Percentiles rank a stretch among this genome's conserved stretches.
Evolutionary conservation across 106 monocot species (phyloP).

Genomic region (Vanilla planifolia): DNA sequence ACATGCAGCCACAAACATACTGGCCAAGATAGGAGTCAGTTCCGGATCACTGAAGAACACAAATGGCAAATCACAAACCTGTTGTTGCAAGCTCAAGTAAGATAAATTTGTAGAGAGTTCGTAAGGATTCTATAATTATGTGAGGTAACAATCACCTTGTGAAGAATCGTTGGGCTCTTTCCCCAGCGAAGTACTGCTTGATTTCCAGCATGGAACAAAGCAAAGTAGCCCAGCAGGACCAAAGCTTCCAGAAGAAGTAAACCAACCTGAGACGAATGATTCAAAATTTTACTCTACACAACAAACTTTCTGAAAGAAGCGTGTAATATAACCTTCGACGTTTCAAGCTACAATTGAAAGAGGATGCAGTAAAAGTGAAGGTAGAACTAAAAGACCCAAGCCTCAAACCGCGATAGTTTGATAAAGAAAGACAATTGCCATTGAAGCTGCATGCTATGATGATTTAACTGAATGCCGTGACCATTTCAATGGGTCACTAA

Average conservation of each 20-base stretch:
- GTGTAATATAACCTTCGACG: too few species aligned
- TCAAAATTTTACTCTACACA: too few species aligned
- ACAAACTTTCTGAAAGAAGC: too few species aligned
- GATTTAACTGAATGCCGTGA: too few species aligned
- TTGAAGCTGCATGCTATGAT: too few species aligned
- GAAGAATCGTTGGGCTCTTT: constrained; percentile 94
- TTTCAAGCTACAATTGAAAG: too few species aligned
- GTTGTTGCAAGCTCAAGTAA: constrained; percentile 14
- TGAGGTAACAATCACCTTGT: constrained; percentile 44
- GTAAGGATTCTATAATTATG: neutral
- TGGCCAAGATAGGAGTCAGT: constrained; percentile 74
- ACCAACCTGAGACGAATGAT: constrained; percentile 42
- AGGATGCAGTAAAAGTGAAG: too few species aligned
- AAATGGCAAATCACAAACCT: constrained; percentile 95
- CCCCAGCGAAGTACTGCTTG: constrained; percentile 99
- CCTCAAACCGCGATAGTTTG: too few species aligned
- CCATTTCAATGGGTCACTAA: too few species aligned
- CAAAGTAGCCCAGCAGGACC: constrained; percentile 76
- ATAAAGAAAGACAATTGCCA: too few species aligned
- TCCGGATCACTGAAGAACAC: constrained; percentile 96
- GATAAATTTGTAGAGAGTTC: neutral
- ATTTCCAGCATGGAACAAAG: constrained; percentile 81
- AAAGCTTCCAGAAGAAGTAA: constrained; percentile 82
- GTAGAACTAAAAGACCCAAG: too few species aligned
- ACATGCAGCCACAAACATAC: constrained; percentile 75